Conservation (phyloP, 345 rosid species). For the Citrus reticulata region DNA sequence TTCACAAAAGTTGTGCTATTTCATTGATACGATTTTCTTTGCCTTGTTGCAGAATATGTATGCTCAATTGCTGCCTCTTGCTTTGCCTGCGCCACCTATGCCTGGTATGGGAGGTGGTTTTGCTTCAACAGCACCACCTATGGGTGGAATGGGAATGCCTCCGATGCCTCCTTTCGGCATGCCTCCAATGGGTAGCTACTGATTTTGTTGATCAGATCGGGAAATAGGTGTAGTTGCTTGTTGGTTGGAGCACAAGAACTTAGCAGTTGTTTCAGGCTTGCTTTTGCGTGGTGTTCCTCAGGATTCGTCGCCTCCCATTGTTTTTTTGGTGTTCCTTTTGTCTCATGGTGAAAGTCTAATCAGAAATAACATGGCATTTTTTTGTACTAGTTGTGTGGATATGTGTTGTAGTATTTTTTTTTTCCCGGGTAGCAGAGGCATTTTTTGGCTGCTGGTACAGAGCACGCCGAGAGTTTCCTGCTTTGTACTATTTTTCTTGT, state of each 20-base stretch:
- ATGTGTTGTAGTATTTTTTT: conserved; percentile 38
- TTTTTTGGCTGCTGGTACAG: conserved; percentile 31
- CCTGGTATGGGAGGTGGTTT: conserved; percentile 66
- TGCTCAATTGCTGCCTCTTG: conserved; percentile 83
- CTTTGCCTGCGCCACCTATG: conserved; percentile 90
- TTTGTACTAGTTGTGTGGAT: conserved; percentile 29
- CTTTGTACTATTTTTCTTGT: conserved; percentile 26
- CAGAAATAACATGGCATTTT: conserved; percentile 22
- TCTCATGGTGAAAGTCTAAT: conserved; percentile 20
- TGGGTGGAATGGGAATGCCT: conserved; percentile 73
- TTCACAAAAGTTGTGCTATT: not conserved
- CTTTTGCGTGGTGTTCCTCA: conserved; percentile 15
- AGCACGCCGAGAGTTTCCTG: conserved; percentile 35
- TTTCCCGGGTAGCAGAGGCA: conserved; percentile 16
- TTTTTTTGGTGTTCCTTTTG: conserved; percentile 6
- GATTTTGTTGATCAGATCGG: conserved; percentile 10
- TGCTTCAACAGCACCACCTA: conserved; percentile 41
- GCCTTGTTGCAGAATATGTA: conserved; percentile 70
- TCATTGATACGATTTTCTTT: not conserved
- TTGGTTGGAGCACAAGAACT: conserved; percentile 1
- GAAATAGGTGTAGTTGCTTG: conserved; percentile 13
- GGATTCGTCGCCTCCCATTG: conserved; percentile 15
- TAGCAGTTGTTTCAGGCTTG: conserved; percentile 10
- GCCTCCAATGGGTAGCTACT: conserved; percentile 67
- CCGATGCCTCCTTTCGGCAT: conserved; percentile 70